Evolutionary conservation across 805 yeast species (phyloP).

Genomic region (Candida mattraensis): DNA sequence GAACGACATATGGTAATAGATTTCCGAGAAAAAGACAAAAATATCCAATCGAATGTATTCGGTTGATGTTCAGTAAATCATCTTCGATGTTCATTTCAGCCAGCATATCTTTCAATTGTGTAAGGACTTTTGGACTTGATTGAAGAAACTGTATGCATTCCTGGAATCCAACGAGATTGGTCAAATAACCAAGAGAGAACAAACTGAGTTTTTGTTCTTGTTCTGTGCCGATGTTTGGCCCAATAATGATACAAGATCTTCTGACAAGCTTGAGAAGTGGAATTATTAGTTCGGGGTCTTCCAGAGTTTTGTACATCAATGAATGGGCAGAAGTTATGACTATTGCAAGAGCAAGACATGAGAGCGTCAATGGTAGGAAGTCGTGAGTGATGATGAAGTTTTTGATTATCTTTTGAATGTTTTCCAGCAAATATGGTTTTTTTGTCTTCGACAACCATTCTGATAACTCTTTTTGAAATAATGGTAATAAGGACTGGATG

Average conservation of each 20-base stretch:
- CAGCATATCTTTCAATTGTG: conserved; percentile 4
- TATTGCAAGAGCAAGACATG: conserved; percentile 13
- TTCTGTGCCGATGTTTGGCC: conserved; percentile 1
- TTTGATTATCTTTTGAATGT: background rate
- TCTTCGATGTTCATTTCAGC: conserved; percentile 8
- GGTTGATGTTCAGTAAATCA: conserved; percentile 7
- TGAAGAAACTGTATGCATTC: conserved; percentile 4
- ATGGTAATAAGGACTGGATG: too few relatives aligned
- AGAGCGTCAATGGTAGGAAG: too few relatives aligned
- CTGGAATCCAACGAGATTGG: conserved; percentile 12
- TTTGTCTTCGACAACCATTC: too few relatives aligned
- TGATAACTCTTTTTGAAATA: too few relatives aligned
- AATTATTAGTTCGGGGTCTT: conserved; percentile 7
- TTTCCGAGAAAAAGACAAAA: conserved; percentile 23
- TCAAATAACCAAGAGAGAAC: conserved; percentile 21
- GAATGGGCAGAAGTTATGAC: conserved; percentile 11
- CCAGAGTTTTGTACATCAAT: conserved; percentile 3
- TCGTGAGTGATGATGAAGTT: conserved; percentile 1
- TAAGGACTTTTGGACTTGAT: background rate
- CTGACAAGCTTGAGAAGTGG: conserved; percentile 14
- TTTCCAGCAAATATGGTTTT: too few relatives aligned
- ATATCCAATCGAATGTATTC: conserved; percentile 29
- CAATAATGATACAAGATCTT: conserved; percentile 12
- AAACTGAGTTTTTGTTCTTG: conserved; percentile 14
- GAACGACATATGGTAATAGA: conserved; percentile 1